Conservation (phyloP, 495 filamentous ascomycete genomes). For the Symbiotaphrina buchneri region DNA sequence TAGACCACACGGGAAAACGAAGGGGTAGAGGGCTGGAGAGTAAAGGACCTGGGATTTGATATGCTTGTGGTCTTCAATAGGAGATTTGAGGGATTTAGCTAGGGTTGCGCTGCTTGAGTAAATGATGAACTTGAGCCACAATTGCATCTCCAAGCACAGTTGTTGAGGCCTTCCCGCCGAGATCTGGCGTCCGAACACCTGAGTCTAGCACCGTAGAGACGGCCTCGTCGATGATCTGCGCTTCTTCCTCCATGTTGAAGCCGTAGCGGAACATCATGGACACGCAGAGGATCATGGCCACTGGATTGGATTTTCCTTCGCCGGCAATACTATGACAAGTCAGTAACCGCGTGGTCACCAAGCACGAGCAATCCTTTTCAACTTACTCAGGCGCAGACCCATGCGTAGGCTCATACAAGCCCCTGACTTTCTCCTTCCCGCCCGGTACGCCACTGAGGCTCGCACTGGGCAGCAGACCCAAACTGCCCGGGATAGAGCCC, state of each 20-base stretch:
- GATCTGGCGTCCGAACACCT: conserved; percentile 28
- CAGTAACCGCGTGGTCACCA: no score
- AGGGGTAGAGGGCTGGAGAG: no score
- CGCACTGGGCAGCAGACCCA: conserved; percentile 25
- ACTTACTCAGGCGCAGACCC: conserved; percentile 22
- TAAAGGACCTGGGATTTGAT: no score
- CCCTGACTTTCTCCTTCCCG: no score
- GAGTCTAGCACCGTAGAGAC: conserved; percentile 27
- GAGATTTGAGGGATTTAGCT: no score
- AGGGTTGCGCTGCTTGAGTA: no score
- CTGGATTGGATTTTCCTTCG: conserved; percentile 14
- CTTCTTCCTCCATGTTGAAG: conserved; percentile 23
- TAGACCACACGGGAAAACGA: no score
- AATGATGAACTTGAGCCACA: no score
- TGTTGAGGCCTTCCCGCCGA: conserved; percentile 28
- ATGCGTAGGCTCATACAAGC: conserved; percentile 6
- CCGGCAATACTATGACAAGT: no score
- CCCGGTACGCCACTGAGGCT: conserved; percentile 23
- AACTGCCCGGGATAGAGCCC: conserved; percentile 21
- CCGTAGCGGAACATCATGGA: conserved; percentile 35
- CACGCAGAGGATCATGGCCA: conserved; percentile 13
- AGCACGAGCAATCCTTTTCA: no score
- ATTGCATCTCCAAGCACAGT: conserved; percentile 28
- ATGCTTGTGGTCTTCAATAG: no score
- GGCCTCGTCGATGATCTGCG: conserved; percentile 26